phyloP scores from a whole-genome alignment of 139 green algal species.

The Coccomyxa sp. region DNA sequence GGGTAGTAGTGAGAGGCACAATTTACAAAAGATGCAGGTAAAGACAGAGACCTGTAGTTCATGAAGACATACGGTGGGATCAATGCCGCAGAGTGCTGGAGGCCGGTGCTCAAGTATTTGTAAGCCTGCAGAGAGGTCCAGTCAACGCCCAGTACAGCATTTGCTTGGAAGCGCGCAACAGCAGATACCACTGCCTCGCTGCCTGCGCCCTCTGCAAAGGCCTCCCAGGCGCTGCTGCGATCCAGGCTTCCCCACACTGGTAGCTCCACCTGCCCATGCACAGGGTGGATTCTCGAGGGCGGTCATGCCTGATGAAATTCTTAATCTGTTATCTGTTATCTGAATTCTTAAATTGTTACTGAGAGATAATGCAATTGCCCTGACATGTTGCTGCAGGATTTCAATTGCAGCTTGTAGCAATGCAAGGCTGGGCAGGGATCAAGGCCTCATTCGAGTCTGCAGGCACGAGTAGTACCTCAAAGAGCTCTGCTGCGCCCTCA shows the following conservation, averaged over 20 bases:
- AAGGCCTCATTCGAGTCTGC: too few relatives aligned
- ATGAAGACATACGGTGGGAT: constrained; percentile 36
- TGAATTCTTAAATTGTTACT: too few relatives aligned
- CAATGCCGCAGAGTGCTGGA: neutral
- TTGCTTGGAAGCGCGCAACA: constrained; percentile 33
- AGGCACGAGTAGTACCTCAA: constrained; percentile 13
- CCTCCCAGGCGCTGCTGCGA: constrained; percentile 29
- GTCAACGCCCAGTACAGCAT: constrained; percentile 58
- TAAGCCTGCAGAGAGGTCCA: constrained; percentile 46
- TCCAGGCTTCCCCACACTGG: constrained; percentile 57
- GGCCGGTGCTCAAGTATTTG: neutral
- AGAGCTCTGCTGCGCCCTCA: constrained; percentile 18
- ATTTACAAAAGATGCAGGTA: too few relatives aligned
- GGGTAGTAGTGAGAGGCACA: too few relatives aligned
- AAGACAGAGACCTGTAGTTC: constrained; percentile 39
- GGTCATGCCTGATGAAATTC: too few relatives aligned
- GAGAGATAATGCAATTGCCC: too few relatives aligned
- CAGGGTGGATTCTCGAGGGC: neutral
- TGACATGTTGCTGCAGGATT: too few relatives aligned
- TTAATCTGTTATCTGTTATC: too few relatives aligned
- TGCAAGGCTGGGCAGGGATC: too few relatives aligned
- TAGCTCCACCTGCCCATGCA: constrained; percentile 39
- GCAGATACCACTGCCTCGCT: neutral
- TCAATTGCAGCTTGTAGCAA: too few relatives aligned
- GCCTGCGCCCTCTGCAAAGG: constrained; percentile 34